Evolutionary conservation across 2,329 filamentous ascomycete genomes (phyloP).

Genomic region (Verticillium zaregamsianum): DNA sequence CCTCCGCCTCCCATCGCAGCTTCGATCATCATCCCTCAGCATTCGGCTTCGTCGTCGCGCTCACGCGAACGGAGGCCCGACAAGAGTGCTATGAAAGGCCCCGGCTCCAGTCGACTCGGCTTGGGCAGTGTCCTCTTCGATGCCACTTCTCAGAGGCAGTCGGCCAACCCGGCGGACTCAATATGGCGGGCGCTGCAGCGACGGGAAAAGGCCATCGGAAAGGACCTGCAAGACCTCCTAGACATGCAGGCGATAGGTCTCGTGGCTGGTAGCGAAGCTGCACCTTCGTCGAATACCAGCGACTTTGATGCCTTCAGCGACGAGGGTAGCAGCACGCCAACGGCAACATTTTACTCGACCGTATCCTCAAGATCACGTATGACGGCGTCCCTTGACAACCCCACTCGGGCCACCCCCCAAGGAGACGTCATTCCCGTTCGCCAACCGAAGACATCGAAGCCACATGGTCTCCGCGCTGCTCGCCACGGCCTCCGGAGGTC

Average conservation of each 20-base stretch:
- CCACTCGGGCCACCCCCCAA: constrained; percentile 29
- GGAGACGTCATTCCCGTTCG: constrained; percentile 57
- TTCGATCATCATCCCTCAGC: constrained; percentile 30
- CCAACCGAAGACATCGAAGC: constrained; percentile 46
- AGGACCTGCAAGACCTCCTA: constrained; percentile 42
- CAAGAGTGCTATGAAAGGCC: background rate
- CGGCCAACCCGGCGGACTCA: constrained; percentile 32
- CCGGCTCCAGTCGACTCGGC: constrained; percentile 7
- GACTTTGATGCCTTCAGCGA: constrained; percentile 30
- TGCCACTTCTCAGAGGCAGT: constrained; percentile 19
- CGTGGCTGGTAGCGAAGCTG: constrained; percentile 28
- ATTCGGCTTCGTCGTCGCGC: background rate
- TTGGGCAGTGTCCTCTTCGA: constrained; percentile 36
- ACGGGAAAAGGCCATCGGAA: constrained; percentile 40
- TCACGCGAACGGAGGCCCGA: background rate
- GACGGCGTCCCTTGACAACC: constrained; percentile 36
- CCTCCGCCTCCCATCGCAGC: constrained; percentile 47
- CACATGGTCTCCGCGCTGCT: constrained; percentile 55
- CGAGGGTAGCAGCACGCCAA: constrained; percentile 36
- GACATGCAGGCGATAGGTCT: constrained; percentile 45
- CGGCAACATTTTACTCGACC: constrained; percentile 33
- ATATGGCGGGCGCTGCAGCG: constrained; percentile 42
- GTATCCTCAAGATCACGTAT: constrained; percentile 34
- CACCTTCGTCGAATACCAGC: constrained; percentile 12
- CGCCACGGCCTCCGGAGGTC: constrained; percentile 60